Conservation (phyloP, 2,329 filamentous ascomycete species). For the Penicillium sp. region DNA sequence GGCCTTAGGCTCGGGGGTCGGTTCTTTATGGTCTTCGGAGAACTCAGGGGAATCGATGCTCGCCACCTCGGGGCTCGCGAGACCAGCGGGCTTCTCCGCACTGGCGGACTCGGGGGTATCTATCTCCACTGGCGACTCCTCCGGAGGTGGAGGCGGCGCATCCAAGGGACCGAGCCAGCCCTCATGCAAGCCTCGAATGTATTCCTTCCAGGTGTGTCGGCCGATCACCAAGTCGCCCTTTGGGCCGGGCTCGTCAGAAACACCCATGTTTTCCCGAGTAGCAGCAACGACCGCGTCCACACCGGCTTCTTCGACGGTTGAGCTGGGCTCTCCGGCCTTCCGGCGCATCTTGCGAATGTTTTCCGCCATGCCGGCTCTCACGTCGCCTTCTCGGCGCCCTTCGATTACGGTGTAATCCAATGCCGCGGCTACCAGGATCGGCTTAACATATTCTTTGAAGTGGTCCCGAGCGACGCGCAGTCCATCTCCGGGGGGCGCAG, state of each 20-base stretch:
- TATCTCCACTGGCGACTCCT: slow-evolving; percentile 12
- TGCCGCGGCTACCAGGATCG: slow-evolving; percentile 81
- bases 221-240: slow-evolving; percentile 87
- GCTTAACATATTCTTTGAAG: slow-evolving; percentile 94
- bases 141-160: slow-evolving; percentile 32
- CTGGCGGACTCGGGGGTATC: slow-evolving; percentile 20
- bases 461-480: slow-evolving; percentile 85
- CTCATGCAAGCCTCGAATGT: slow-evolving; percentile 87
- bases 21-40: slow-evolving; percentile 15
- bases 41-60: slow-evolving; percentile 9
- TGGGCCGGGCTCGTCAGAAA: slow-evolving; percentile 69
- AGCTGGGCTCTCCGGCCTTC: slow-evolving; percentile 58
- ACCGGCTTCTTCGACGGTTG: slow-evolving; percentile 43
- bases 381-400: slow-evolving; percentile 86
- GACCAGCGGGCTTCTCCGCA: slow-evolving; percentile 22
- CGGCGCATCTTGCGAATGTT: slow-evolving; percentile 68
- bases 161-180: slow-evolving; percentile 89
- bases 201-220: slow-evolving; percentile 95
- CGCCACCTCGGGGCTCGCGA: slow-evolving; percentile 12
- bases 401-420: slow-evolving; percentile 97
- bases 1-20: slow-evolving; percentile 51
- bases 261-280: slow-evolving; percentile 64
- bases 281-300: slow-evolving; percentile 63
- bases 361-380: slow-evolving; percentile 82
- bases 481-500: slow-evolving; percentile 82